These are phyloP conservation scores for Malassezia yamatoensis DNA, from an alignment of 1,284 basidiomycete species.

Conservation along the genomic window DNA sequence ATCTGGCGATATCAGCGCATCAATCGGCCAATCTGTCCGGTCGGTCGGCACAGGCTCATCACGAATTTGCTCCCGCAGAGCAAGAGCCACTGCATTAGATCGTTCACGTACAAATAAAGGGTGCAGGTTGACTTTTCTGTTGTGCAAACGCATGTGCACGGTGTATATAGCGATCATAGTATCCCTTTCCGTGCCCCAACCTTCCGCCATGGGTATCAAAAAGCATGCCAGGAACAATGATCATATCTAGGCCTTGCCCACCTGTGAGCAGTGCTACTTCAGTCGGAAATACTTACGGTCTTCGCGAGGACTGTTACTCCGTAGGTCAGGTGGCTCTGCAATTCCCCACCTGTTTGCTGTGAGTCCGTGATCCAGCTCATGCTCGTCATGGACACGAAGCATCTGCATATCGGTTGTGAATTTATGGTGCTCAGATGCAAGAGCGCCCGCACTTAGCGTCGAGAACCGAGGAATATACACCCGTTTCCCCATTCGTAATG, in stretches of 20 bases:
- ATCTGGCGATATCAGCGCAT: constrained; percentile 4
- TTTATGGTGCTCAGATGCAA: constrained; percentile 17
- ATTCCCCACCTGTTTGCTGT: constrained; percentile 49
- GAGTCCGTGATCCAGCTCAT: constrained; percentile 29
- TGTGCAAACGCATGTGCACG: neutral
- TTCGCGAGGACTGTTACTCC: constrained; percentile 27
- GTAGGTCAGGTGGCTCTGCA: constrained; percentile 40
- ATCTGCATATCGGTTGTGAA: constrained; percentile 48
- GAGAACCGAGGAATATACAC: constrained; percentile 49
- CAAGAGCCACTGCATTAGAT: constrained; percentile 6
- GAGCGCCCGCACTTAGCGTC: constrained; percentile 22
- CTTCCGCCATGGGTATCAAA: constrained; percentile 47
- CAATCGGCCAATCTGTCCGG: constrained; percentile 3
- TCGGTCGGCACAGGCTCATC: constrained; percentile 8
- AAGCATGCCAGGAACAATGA: constrained; percentile 49
- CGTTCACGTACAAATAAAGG: neutral
- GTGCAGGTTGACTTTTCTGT: neutral
- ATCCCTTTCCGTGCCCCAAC: constrained; percentile 49
- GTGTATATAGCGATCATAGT: constrained; percentile 49
- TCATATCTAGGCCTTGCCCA: constrained; percentile 48
- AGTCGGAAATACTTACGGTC: constrained; percentile 19
- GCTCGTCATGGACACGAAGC: constrained; percentile 44
- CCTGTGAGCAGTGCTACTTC: constrained; percentile 38
- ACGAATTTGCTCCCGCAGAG: constrained; percentile 10
- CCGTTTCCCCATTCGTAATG: constrained; percentile 37